A percentile compares a stretch with the other conserved stretches of the same genome.
Evolutionary conservation across 2,329 filamentous ascomycete genomes (phyloP).

Genomic region (Clarireedia hainanense): DNA sequence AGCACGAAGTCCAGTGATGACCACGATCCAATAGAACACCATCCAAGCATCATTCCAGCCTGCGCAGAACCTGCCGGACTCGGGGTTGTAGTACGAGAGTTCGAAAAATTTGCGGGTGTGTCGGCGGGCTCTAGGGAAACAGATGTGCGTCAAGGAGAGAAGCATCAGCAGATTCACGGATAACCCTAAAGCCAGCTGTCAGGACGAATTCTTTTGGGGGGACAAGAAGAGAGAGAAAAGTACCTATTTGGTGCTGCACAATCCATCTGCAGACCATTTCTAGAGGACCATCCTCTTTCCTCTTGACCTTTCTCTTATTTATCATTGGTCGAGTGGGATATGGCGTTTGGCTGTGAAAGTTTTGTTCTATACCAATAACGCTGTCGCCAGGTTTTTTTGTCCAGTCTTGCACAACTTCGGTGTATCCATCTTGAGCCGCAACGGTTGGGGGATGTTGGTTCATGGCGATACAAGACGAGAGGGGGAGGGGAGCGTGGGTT

Average conservation of each 20-base stretch:
- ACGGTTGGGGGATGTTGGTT: background rate
- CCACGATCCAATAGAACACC: conserved; percentile 69
- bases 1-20: conserved; percentile 81
- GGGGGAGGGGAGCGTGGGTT: background rate
- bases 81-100: conserved; percentile 71
- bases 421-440: conserved; percentile 12
- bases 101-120: conserved; percentile 84
- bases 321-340: conserved; percentile 13
- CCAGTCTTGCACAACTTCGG: conserved; percentile 15
- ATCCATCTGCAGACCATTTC: conserved; percentile 60
- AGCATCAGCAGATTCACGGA: conserved; percentile 80
- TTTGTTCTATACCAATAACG: conserved; percentile 14
- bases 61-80: conserved; percentile 61
- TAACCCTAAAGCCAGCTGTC: conserved; percentile 48
- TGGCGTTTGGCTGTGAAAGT: conserved; percentile 6
- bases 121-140: conserved; percentile 70
- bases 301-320: conserved; percentile 43
- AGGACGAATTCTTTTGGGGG: background rate
- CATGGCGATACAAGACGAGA: conserved; percentile 3
- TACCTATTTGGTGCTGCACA: conserved; percentile 75
- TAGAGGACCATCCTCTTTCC: conserved; percentile 53
- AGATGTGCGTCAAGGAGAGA: conserved; percentile 71
- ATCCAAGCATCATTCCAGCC: conserved; percentile 75
- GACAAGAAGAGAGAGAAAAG: background rate
- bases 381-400: conserved; percentile 15